These are phyloP conservation scores for Nemophila menziesii DNA, from an alignment of 257 asterid genomes.

Conservation along the genomic window DNA sequence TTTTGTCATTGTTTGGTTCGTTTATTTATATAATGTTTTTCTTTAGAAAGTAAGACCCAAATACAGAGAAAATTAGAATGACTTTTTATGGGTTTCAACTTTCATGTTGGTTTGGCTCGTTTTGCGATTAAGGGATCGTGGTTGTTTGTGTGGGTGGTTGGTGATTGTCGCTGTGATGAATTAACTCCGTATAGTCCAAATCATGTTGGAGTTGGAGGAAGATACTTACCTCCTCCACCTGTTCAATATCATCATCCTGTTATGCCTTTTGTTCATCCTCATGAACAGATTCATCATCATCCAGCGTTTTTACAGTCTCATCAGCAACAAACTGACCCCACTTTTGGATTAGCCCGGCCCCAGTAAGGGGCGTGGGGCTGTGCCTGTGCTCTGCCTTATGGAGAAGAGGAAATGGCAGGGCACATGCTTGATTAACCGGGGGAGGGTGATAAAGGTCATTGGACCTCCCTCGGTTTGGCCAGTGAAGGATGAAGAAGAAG, in stretches of 20 bases:
- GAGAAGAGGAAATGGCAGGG: slow-evolving; percentile 45
- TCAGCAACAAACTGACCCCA: slow-evolving; percentile 59
- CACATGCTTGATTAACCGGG: slow-evolving; percentile 89
- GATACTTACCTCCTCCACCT: slow-evolving; percentile 60
- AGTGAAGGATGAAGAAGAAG: no score
- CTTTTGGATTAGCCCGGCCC: slow-evolving; percentile 99
- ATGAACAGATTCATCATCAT: slow-evolving; percentile 64
- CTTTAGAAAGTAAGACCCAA: no score
- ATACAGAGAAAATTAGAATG: no score
- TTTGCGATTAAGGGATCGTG: no score
- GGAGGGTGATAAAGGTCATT: no score
- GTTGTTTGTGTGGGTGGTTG: no score
- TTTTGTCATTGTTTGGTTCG: no score
- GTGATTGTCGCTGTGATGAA: no score
- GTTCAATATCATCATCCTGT: slow-evolving; percentile 89
- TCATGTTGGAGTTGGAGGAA: slow-evolving; percentile 58
- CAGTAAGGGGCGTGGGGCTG: slow-evolving; percentile 97
- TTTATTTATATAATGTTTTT: no score
- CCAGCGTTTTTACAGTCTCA: slow-evolving; percentile 36
- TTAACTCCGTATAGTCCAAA: slow-evolving; percentile 64
- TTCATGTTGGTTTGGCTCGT: no score
- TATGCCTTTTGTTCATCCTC: slow-evolving; percentile 62
- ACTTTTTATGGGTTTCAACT: no score
- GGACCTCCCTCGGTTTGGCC: no score
- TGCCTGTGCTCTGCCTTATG: slow-evolving; percentile 95